Base-by-base conservation (phyloP, 257 asterid species). In the Salvia miltiorrhiza region DNA sequence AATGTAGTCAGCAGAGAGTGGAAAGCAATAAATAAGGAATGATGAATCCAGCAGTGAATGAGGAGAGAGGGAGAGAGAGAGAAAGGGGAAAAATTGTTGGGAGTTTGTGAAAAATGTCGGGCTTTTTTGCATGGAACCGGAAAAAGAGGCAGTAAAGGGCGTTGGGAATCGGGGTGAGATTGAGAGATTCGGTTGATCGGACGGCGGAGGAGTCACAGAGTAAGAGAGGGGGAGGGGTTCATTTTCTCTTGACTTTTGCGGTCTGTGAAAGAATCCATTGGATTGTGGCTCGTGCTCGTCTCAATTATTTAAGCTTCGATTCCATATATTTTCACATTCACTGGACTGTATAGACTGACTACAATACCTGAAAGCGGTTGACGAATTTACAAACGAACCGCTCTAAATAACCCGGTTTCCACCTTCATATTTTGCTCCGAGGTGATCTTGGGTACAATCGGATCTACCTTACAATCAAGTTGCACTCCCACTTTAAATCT, bases 101-200 rank as follows among this genome's bases (percentile, higher is more conserved):
- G 75, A 77, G 53, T 79, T 58, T 77, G 96, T 71, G 94, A 78
- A 52, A 19, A 57, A 75, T 78, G 85, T 79, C 79, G 62, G 64
- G 75, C 50, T 69, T 73, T 80, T 71, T 67, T 83, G 80, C 87
- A 75, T 77, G 86, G 77, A 72, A 65, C 62, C 79, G 80, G 87
- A 71, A 73, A 66, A 70, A 80, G 79, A 82, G 72, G 77, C 75
- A 71, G 53, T 65, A 37, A 69, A 50, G 76, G 49, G 70, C 59
- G 56, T 77, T 69, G 86, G 72, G 74, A 73, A 33, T 73, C 77
- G 70, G 72, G 80, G 28, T 61, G 71, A 1, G 79, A 73, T 71
- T 17, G 20, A 1, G 65, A 49, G 59, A 66, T 37, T 37, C 9
- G 13, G 3, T 14, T 62, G 48, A 63, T 75, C 80, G n/a, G 53